Evolutionary conservation across 805 yeast genomes (phyloP).

Genomic region (Maudiozyma pseudohumilis): DNA sequence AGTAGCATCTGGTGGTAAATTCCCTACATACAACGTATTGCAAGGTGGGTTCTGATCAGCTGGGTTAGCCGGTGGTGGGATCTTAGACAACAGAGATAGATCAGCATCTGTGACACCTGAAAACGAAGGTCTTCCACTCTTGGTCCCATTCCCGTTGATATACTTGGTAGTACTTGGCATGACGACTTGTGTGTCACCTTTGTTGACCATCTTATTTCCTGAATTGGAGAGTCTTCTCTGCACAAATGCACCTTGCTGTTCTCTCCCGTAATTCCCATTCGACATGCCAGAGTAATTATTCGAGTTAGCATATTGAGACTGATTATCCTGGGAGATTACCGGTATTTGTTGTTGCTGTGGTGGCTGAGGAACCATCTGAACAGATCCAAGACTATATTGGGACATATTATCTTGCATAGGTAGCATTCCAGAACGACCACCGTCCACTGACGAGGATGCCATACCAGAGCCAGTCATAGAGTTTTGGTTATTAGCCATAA

Average conservation of each 20-base stretch:
- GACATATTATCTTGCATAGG: neutral
- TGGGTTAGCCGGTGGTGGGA: conserved; percentile 88
- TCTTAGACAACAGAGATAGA: conserved; percentile 58
- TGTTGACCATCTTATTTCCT: neutral
- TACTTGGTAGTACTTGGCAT: no score
- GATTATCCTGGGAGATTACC: neutral
- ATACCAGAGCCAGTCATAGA: conserved; percentile 1
- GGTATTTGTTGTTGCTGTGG: conserved; percentile 1
- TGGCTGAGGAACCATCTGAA: neutral
- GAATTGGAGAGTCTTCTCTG: no score
- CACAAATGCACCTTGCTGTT: neutral
- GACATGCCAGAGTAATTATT: neutral
- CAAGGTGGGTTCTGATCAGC: conserved; percentile 98
- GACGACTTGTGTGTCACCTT: no score
- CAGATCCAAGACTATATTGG: neutral
- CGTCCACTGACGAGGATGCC: neutral
- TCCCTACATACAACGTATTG: conserved; percentile 89
- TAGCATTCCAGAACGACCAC: neutral
- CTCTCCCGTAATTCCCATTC: neutral
- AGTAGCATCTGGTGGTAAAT: conserved; percentile 89
- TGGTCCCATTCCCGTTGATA: no score
- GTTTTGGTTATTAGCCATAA: neutral
- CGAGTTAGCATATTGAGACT: neutral
- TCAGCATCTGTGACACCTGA: conserved; percentile 36
- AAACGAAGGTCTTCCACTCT: no score